Evolutionary conservation across 176 grass and related monocot genomes (phyloP).

Genomic region (Aegilops tauschii): DNA sequence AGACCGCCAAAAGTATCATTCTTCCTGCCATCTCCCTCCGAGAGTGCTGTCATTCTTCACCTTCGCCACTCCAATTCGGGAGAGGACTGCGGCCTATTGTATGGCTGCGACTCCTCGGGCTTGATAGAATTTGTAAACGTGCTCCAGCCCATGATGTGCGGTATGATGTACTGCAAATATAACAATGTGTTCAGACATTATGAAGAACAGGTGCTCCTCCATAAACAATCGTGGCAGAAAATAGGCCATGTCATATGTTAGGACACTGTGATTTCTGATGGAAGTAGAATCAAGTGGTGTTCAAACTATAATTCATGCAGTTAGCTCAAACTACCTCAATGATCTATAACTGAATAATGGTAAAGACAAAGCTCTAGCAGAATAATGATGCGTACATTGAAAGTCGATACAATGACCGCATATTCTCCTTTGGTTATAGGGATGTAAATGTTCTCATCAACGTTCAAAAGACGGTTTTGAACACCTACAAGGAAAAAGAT

Average conservation of each 20-base stretch:
- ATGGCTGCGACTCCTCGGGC: slow-evolving; percentile 42
- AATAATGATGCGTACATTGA: slow-evolving; percentile 54
- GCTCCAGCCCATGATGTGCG: slow-evolving; percentile 89
- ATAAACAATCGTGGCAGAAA: background rate
- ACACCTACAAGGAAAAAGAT: slow-evolving; percentile 52
- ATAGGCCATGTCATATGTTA: background rate
- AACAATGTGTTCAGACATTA: background rate
- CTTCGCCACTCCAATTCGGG: slow-evolving; percentile 76
- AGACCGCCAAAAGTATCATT: background rate
- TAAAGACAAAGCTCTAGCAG: background rate
- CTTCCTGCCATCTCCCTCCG: background rate
- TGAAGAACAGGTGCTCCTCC: background rate
- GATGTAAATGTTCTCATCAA: slow-evolving; percentile 94
- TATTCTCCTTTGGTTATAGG: slow-evolving; percentile 86
- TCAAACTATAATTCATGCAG: background rate
- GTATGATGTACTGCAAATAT: slow-evolving; percentile 77
- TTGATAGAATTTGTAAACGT: slow-evolving; percentile 69
- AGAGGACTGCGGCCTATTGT: slow-evolving; percentile 40
- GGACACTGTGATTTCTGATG: background rate
- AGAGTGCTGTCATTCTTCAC: background rate
- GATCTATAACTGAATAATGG: background rate
- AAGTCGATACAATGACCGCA: slow-evolving; percentile 66
- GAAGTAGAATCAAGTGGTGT: background rate
- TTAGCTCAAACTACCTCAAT: background rate
- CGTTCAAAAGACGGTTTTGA: slow-evolving; percentile 74